Evolutionary conservation across 2,329 filamentous ascomycete species (phyloP), one percentile per base, ranked within the genome.

Genomic region (Xylariaceae sp.): DNA sequence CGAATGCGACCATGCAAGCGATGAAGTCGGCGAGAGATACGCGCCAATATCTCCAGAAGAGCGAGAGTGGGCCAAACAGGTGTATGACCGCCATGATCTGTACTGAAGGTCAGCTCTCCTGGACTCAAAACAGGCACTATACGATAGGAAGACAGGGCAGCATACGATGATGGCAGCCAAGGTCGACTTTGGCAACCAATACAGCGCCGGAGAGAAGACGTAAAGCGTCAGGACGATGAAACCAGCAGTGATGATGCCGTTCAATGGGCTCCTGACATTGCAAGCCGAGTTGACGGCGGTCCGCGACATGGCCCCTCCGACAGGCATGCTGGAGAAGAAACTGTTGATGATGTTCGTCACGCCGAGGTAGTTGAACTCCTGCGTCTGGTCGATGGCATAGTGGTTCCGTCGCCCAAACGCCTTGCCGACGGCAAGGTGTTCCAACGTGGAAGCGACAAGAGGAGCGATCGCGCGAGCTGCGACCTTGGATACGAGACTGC

Each of bases 101-200:
- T 26, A 2, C n/a, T 3, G 18, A 15, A 0, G n/a, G 42, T 18
- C 22, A 26, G 22, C 11, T 6, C 22, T 11, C 11, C 6, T 26
- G 6, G 26, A 8, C 13, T 18, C 36, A 19, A 48, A 41, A 30
- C 11, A 39, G 11, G 22, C 6, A 11, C 22, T 11, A 6, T 16
- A 13, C 17, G 30, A 16, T 29, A 11, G n/a, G 18, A n/a, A 15
- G 19, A 37, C 2, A 18, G 60, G 6, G 22, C 22, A 6, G 11
- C 65, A 47, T 54, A 69, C 55, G 48, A 85, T 83, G 45, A 85
- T 82, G 2, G 79, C 81, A 1, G 81, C 73, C 1, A 85, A 67
- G 0, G 78, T 81, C 0, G 80, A 71, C 50, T 82, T 81, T 1
- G 81, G 81, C n/a, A 85, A 79, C 78, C 79, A 85, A 61, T 79